Percentiles rank a stretch among this genome's conserved stretches.
Conservation (phyloP, 106 monocot genomes). For the Narthecium ossifragum region DNA sequence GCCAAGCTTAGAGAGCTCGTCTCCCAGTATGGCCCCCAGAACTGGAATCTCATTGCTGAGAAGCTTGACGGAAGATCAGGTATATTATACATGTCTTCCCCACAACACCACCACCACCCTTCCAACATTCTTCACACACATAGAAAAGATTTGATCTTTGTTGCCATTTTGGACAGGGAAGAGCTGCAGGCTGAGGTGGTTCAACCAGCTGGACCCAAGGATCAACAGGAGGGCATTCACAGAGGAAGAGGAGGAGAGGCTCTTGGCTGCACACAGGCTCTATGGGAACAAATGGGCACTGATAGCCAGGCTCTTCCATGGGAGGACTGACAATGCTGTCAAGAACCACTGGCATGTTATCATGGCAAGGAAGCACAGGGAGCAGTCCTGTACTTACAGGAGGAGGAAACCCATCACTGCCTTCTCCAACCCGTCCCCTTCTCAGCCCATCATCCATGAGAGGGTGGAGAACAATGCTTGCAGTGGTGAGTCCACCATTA, state of each 20-base stretch:
- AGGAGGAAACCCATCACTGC: slow-evolving; percentile 22
- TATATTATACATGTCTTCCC: too few species aligned
- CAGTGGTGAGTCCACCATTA: slow-evolving; percentile 45
- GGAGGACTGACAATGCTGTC: slow-evolving; percentile 82
- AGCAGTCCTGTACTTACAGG: slow-evolving; percentile 31
- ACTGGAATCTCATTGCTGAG: slow-evolving; percentile 94
- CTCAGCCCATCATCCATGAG: not conserved
- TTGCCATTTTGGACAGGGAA: slow-evolving; percentile 35
- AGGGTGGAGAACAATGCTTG: slow-evolving; percentile 10
- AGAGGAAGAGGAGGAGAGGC: slow-evolving; percentile 67
- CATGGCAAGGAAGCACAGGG: slow-evolving; percentile 68
- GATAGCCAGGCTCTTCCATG: slow-evolving; percentile 65
- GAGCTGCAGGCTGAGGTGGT: slow-evolving; percentile 86
- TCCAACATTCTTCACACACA: not conserved
- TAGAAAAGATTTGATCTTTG: not conserved
- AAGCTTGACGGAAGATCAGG: slow-evolving; percentile 92
- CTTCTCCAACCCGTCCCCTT: not conserved
- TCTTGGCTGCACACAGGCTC: slow-evolving; percentile 50
- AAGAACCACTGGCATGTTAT: slow-evolving; percentile 93
- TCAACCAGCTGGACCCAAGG: slow-evolving; percentile 83
- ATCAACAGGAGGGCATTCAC: slow-evolving; percentile 63
- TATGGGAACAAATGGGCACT: slow-evolving; percentile 86
- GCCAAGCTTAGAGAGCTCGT: slow-evolving; percentile 83
- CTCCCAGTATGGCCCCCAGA: slow-evolving; percentile 70
- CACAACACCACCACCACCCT: too few species aligned